phyloP scores from a whole-genome alignment of 179 eudicot genomes.

The Spinacia oleracea region DNA sequence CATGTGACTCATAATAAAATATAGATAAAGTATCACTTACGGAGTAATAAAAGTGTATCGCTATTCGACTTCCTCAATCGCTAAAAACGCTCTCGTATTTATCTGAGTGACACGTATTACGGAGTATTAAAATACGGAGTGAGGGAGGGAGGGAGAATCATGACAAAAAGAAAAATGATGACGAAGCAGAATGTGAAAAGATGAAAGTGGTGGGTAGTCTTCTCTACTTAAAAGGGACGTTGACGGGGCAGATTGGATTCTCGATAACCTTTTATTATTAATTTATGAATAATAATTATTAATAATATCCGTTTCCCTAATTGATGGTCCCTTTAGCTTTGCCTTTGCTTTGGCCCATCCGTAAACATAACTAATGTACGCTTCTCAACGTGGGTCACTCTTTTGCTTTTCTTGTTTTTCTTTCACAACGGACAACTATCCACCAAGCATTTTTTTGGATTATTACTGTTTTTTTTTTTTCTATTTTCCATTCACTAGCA shows the following conservation, averaged over 20 bases:
- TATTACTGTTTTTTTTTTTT: too few species aligned
- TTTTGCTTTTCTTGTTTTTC: slow-evolving; percentile 1
- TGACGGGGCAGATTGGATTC: slow-evolving; percentile 8
- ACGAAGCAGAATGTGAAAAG: slow-evolving; percentile 11
- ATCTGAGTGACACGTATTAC: too few species aligned
- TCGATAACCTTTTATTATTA: background rate
- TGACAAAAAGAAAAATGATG: background rate
- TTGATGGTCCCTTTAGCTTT: background rate
- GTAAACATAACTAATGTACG: background rate
- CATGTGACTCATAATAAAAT: too few species aligned
- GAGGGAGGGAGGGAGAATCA: too few species aligned
- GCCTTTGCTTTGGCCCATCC: slow-evolving; percentile 13
- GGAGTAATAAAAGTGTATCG: too few species aligned
- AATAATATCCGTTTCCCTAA: slow-evolving; percentile 1
- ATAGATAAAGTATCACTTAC: too few species aligned
- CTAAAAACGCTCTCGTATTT: too few species aligned
- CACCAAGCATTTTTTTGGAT: background rate
- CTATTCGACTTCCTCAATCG: too few species aligned
- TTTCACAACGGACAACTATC: background rate
- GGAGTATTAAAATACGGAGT: too few species aligned
- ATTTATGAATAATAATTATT: too few species aligned
- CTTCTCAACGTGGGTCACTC: slow-evolving; percentile 5
- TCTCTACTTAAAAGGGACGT: slow-evolving; percentile 8
- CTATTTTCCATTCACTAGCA: too few species aligned
- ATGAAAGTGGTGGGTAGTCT: slow-evolving; percentile 7